Evolutionary conservation across 129 eudicot genomes (phyloP), one percentile per base, ranked within the genome.

Genomic region (Ambrosia artemisiifolia): DNA sequence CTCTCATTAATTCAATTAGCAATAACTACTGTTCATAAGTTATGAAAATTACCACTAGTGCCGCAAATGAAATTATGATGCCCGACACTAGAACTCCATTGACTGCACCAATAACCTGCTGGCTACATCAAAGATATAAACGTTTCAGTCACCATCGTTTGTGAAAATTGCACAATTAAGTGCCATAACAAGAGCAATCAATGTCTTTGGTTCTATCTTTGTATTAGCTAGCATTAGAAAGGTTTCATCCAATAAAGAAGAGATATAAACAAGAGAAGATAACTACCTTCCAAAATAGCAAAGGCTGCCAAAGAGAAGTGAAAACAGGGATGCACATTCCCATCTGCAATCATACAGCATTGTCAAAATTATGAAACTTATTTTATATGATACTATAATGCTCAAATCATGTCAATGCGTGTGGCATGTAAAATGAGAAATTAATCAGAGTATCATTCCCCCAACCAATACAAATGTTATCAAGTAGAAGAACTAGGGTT

Each of bases 301-400:
- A 69, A 94, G 43, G 75, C 91, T 83, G 49, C 98, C 98, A 51
- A 94, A 70, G 80, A 86, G 75, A 70, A 88, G 32, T 46, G 96
- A 94, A 82, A 94, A 94, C 76, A 94, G 75, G 56, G 95, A 79
- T 51, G 92, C 98, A 74, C 91, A 76, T 83, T 94, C 98, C 98
- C 98, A 94, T 87, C 98, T 94, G 96, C 96, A 82, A 81, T 78
- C 63, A 82, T 54, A 82, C 28, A 71, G 80, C 74, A 74, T 82
- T 75, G 74, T 90, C 86, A 88, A 85, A 62, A 81, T 74, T 78
- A 82, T 48, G 54, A 63, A 78, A 78, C 66, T 69, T 72, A 36
- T 67, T 51, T 59, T 60, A 74, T 64, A 78, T 48, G 64, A 69
- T 73, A 44, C 50, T 8, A 17, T 36, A 33, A 71, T 24, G 63